These are phyloP conservation scores for Pyrenophora seminiperda DNA, from an alignment of 2,329 filamentous ascomycete genomes.

Conservation along the genomic window DNA sequence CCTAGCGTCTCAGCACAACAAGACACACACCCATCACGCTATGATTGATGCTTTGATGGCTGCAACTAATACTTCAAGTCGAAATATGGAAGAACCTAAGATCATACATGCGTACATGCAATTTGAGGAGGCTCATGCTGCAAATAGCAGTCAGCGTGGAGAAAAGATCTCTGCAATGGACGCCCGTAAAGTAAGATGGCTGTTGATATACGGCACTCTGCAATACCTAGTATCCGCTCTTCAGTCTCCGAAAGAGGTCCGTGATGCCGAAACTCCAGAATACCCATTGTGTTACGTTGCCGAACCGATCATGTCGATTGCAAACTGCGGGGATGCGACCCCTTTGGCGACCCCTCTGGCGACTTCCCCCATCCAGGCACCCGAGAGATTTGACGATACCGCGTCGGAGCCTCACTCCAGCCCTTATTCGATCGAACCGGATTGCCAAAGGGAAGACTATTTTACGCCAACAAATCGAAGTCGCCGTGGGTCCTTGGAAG, in stretches of 20 bases:
- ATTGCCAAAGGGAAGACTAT: constrained; percentile 53
- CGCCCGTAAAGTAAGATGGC: constrained; percentile 77
- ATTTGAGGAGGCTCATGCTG: constrained; percentile 67
- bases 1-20: constrained; percentile 45
- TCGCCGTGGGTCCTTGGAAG: constrained; percentile 38
- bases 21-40: constrained; percentile 56
- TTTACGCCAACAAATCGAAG: constrained; percentile 33
- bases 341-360: constrained; percentile 15
- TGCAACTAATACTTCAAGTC: constrained; percentile 55
- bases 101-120: constrained; percentile 71
- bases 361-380: constrained; percentile 13
- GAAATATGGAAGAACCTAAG: constrained; percentile 46
- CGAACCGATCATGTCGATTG: constrained; percentile 49
- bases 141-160: constrained; percentile 59
- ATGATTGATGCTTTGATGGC: constrained; percentile 59
- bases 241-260: constrained; percentile 65
- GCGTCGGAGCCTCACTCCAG: constrained; percentile 15
- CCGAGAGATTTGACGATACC: constrained; percentile 24
- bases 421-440: constrained; percentile 48
- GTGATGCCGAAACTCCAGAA: constrained; percentile 58
- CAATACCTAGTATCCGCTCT: constrained; percentile 73
- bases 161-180: constrained; percentile 67
- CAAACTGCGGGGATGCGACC: constrained; percentile 19
- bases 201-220: constrained; percentile 73
- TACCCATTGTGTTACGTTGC: constrained; percentile 64